These are phyloP conservation scores for Curvularia eragrostidis DNA, from an alignment of 2,329 filamentous ascomycete genomes.

Conservation along the genomic window DNA sequence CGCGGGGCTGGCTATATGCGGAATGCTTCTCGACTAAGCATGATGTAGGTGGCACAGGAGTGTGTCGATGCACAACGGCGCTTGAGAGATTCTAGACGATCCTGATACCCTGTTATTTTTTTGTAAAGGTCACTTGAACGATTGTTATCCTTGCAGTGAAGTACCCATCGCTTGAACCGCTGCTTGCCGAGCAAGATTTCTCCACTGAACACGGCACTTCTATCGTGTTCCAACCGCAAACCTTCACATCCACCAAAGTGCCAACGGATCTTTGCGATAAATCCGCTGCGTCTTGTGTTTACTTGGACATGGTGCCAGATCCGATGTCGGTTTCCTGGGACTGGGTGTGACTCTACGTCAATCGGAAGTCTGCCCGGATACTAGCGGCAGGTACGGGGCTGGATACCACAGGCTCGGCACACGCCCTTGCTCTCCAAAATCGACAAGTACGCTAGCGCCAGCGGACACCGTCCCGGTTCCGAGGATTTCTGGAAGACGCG, in stretches of 20 bases:
- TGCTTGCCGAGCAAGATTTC: conserved; percentile 23
- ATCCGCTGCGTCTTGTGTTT: neutral
- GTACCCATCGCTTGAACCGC: conserved; percentile 28
- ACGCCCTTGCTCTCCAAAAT: conserved; percentile 27
- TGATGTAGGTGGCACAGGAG: conserved; percentile 21
- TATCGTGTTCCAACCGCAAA: neutral
- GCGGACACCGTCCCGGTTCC: conserved; percentile 17
- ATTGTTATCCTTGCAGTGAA: conserved; percentile 21
- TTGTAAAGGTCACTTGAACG: conserved; percentile 29
- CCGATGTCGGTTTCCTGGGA: conserved; percentile 9
- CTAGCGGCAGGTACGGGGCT: conserved; percentile 23
- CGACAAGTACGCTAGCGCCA: conserved; percentile 18
- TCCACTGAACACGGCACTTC: neutral
- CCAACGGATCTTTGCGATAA: neutral
- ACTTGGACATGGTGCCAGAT: neutral
- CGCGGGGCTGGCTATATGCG: conserved; percentile 27
- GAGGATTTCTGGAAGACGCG: conserved; percentile 12
- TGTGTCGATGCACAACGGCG: conserved; percentile 13
- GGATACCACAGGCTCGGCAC: conserved; percentile 33
- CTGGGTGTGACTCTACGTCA: conserved; percentile 7
- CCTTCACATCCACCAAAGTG: conserved; percentile 8
- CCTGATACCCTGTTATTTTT: conserved; percentile 26
- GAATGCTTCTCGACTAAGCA: conserved; percentile 16
- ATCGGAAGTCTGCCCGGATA: conserved; percentile 34
- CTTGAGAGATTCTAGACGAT: conserved; percentile 7